Evolutionary conservation across 257 asterid genomes (phyloP), one percentile per base, ranked within the genome.

Genomic region (Scutellaria baicalensis): DNA sequence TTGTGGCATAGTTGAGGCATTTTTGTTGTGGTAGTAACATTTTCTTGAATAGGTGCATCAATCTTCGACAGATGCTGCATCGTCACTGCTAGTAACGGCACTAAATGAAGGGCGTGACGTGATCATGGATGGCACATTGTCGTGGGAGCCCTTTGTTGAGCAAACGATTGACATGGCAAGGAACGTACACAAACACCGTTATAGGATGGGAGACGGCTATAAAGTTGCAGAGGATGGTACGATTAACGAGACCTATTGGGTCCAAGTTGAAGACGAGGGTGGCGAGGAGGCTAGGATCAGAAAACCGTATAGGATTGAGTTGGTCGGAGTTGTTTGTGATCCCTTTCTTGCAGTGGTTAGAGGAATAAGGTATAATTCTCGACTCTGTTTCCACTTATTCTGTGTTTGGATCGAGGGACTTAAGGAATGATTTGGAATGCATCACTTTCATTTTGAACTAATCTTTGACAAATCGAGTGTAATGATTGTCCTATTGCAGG

Each of bases 111-210:
- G 98, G 14, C 97, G 96, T 0, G 98, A 93, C 9, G 98, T 93
- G 78, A 90, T 93, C 72, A 90, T 93, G 98, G 98, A 93, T 21
- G 99, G 99, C 43, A 93, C 99, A 6, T 79, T 93, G 1, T 89
- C 99, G 5, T 93, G 99, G 99, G 95, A 66, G 70, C 99, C 99
- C 21, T 93, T 93, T 27, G 99, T 93, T 3, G 89, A 93, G 83
- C 96, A 93, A 78, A 91, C 96, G 4, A 83, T 93, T 17, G 76
- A 81, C 35, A 93, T 93, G 99, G 97, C 91, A 1, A 77, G 97
- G 75, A 85, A 89, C 0, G 97, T 93, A 5, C 96, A 93, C 78
- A 75, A 67, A 39, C 74, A 74, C 50, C 88, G 96, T 13, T 91
- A 93, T 44, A 69, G 97, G 4, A 93, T 93, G 99, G 99, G 99